Conservation (phyloP, 352 stramenopile species). For the Pythium scleroteichum region DNA sequence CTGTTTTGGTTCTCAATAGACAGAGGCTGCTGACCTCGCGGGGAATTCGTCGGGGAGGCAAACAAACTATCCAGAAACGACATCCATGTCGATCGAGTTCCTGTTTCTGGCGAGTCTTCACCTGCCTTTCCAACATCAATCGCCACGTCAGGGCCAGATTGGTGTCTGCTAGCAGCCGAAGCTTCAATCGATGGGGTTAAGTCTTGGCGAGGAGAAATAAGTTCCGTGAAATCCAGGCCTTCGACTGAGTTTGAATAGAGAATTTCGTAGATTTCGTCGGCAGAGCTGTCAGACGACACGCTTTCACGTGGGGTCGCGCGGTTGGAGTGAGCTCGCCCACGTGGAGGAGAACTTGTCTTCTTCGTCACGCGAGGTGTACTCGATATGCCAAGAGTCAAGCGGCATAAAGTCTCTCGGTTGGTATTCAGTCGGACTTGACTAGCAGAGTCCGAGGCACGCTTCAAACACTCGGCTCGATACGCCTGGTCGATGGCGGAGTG, state of each 20-base stretch:
- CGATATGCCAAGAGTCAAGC: neutral
- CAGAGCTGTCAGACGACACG: conserved; percentile 16
- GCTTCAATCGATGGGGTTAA: too few relatives aligned
- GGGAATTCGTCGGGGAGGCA: neutral
- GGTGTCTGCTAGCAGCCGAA: too few relatives aligned
- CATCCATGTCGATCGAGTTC: neutral
- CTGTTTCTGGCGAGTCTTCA: too few relatives aligned
- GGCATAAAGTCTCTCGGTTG: conserved; percentile 27
- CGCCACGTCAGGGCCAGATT: too few relatives aligned
- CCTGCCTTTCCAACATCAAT: too few relatives aligned
- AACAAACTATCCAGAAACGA: neutral
- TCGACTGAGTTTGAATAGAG: conserved; percentile 50
- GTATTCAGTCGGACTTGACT: conserved; percentile 48
- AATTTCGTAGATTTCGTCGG: conserved; percentile 49
- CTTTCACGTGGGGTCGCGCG: neutral
- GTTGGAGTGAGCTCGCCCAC: neutral
- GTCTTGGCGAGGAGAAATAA: conserved; percentile 40
- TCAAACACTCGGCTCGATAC: conserved; percentile 68
- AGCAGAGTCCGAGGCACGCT: conserved; percentile 49
- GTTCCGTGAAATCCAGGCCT: conserved; percentile 58
- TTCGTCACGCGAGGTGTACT: neutral
- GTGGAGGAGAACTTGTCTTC: neutral
- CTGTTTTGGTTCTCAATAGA: neutral
- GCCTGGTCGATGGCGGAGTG: conserved; percentile 59
- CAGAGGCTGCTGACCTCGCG: neutral